Evolutionary conservation across 2,329 filamentous ascomycete species (phyloP), one percentile per base, ranked within the genome.

Genomic region (Penicillium oxalicum): DNA sequence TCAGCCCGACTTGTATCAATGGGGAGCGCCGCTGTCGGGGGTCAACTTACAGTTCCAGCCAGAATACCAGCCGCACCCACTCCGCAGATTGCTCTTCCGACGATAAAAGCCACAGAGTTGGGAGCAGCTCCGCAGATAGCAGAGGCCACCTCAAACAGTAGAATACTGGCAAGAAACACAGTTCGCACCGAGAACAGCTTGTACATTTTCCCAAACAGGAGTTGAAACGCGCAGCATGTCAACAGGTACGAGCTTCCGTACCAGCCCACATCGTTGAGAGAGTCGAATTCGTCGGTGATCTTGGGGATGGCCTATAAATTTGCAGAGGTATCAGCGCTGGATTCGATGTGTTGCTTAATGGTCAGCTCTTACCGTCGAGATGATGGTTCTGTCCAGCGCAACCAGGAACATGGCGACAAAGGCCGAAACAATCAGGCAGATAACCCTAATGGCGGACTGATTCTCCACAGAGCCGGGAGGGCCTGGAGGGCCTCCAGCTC

Each of bases 181-280:
- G 57, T 61, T 58, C 72, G 72, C 34, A 64, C 61, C 37, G 59
- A 54, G 53, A 64, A 68, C 53, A 61, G 64, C 11, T 55, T 69
- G 58, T 63, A 72, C 39, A 71, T 33, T 24, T 63, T 66, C 6
- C 68, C 70, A 47, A 51, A 70, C 42, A 61, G 43, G 5, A 66
- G 53, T 44, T 74, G 70, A 12, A 74, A 64, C 1, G 71, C 67
- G 39, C 54, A 52, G 26, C 49, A 34, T 43, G 55, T 59, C 4
- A 65, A 50, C 25, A 66, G 50, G 33, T 61, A 65, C 12, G 79
- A 75, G 34, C 78, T 79, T 4, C 77, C 80, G 61, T 84, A 84
- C 81, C 81, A 84, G 44, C 80, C 80, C 48, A 84, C 79, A 52
- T 84, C 81, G 2, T 76, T 75, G 2, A 58, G 47, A 8, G 51